Percentiles rank a stretch among this genome's conserved stretches.
phyloP scores from a whole-genome alignment of 2,329 filamentous ascomycete genomes.

The Periconia macrospinosa region DNA sequence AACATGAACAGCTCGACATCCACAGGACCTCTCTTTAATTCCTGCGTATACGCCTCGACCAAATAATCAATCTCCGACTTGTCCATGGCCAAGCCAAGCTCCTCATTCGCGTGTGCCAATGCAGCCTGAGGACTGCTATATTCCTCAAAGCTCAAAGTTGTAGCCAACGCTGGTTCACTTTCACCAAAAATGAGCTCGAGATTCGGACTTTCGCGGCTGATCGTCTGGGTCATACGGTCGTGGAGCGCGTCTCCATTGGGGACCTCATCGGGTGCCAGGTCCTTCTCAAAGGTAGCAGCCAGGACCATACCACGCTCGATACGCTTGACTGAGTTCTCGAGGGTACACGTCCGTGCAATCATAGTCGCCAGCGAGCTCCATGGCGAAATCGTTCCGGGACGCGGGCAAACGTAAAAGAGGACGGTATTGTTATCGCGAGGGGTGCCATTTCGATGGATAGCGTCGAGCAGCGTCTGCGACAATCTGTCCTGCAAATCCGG shows the following conservation, averaged over 20 bases:
- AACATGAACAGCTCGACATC: constrained; percentile 99
- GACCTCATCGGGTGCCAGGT: constrained; percentile 54
- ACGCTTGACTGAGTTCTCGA: constrained; percentile 70
- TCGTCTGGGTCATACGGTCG: constrained; percentile 93
- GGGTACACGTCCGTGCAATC: constrained; percentile 88
- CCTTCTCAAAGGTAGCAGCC: constrained; percentile 62
- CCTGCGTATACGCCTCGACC: constrained; percentile 75
- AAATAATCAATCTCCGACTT: constrained; percentile 90
- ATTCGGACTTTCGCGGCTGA: constrained; percentile 68
- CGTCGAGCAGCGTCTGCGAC: constrained; percentile 49
- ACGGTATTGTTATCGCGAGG: constrained; percentile 55
- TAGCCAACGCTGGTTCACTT: constrained; percentile 64
- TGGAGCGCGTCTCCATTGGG: constrained; percentile 72
- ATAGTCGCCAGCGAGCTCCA: constrained; percentile 97
- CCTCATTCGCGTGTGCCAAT: constrained; percentile 80
- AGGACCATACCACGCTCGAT: constrained; percentile 87
- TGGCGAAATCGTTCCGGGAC: constrained; percentile 82
- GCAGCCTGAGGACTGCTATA: constrained; percentile 68
- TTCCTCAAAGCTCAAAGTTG: constrained; percentile 71
- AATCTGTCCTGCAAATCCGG: constrained; percentile 51
- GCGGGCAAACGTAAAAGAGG: constrained; percentile 74
- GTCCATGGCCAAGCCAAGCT: constrained; percentile 84
- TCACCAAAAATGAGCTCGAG: constrained; percentile 79
- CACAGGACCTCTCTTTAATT: constrained; percentile 67
- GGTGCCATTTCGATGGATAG: constrained; percentile 52